Evolutionary conservation across 345 rosid species (phyloP), one percentile per base, ranked within the genome.

Genomic region (Excoecaria cochinchinensis): DNA sequence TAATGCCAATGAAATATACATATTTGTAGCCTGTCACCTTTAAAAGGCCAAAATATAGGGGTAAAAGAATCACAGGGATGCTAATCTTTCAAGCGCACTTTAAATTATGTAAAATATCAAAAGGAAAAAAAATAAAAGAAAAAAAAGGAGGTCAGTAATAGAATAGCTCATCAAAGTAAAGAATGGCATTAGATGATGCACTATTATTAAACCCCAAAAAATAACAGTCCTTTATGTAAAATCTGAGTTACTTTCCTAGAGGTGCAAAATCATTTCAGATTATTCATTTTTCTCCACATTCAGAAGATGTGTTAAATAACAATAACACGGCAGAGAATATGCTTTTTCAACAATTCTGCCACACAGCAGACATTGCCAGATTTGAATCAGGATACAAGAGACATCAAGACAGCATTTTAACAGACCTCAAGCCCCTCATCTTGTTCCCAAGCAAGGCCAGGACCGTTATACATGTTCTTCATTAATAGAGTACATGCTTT

Each of bases 361-460:
- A 58, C 1, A 17, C 25, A 13, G 17, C 39, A 70, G 60, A 58
- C 31, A 38, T 46, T 50, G 68, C 25, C 52, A 71, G 56, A 69
- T 57, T 9, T 57, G 38, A 77, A 81, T 86, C 89, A 92, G 99
- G 99, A 92, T 92, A 95, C 99, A 82, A 83, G 89, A 87, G 86
- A 83, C 73, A 72, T 84, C 89, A 87, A 84, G 88, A 80, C 88
- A 87, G 82, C 90, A 78, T 72, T 31, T 86, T 86, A 81, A 92
- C 99, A 88, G 93, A 95, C 99, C 99, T 95, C 99, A 72, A 95
- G 98, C 87, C 94, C 97, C 89, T 95, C 99, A 84, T 93, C 99
- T 72, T 93, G 99, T 80, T 93, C 98, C 94, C 92, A 91, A 25
- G 93, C 87, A 86, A 89, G 89, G 84, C 98, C 98, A 74, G 94